A percentile compares a stretch with the other conserved stretches of the same genome.
These are phyloP conservation scores for Ascochyta clinopodiicola DNA, from an alignment of 2,329 filamentous ascomycete genomes.

Conservation along the genomic window DNA sequence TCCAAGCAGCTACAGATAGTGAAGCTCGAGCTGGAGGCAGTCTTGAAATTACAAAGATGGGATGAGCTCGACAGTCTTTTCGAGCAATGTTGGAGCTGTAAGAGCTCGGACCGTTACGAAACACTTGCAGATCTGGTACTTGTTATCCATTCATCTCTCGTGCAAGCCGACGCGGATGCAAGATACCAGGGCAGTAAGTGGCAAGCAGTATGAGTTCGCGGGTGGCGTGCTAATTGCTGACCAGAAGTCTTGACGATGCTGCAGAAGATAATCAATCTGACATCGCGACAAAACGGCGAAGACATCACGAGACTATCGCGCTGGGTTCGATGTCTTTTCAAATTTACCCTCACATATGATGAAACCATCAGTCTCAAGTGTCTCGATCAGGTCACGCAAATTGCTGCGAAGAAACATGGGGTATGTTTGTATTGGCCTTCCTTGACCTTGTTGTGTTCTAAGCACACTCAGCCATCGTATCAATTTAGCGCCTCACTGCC, in stretches of 20 bases:
- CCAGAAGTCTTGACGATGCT: constrained; percentile 51
- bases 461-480: constrained; percentile 8
- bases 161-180: constrained; percentile 33
- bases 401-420: constrained; percentile 36
- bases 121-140: constrained; percentile 56
- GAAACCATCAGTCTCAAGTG: constrained; percentile 64
- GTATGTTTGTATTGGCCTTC: constrained; percentile 27
- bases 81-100: constrained; percentile 49
- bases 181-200: constrained; percentile 45
- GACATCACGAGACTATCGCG: constrained; percentile 69
- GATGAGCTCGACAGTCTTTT: constrained; percentile 69
- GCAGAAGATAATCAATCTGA: constrained; percentile 73
- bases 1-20: constrained; percentile 71
- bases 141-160: constrained; percentile 50
- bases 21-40: constrained; percentile 81
- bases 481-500: background rate
- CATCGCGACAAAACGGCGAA: constrained; percentile 64
- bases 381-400: constrained; percentile 65
- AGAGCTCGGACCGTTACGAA: constrained; percentile 50
- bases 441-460: constrained; percentile 6
- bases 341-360: constrained; percentile 66
- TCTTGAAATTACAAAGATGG: constrained; percentile 71
- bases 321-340: constrained; percentile 81
- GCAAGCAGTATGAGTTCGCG: background rate
- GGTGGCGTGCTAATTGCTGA: background rate